Conservation (phyloP, 1,284 basidiomycete genomes). For the Boletus semigastroideus region DNA sequence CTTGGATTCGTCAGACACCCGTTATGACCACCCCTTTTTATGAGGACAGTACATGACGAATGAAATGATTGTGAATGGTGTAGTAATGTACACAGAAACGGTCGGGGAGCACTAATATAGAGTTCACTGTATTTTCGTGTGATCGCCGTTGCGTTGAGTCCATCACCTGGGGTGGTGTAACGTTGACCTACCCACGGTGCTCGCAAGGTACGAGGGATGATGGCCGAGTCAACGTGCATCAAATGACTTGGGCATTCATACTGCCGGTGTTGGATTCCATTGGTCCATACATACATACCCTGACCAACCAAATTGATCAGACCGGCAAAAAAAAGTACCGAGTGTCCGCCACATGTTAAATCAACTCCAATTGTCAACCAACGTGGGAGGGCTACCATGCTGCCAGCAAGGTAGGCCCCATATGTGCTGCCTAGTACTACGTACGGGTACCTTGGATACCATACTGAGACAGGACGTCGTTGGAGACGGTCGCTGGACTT, state of each 20-base stretch:
- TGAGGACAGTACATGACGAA: background rate
- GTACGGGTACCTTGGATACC: constrained; percentile 44
- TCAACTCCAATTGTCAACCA: constrained; percentile 2
- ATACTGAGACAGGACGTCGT: constrained; percentile 62
- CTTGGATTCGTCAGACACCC: constrained; percentile 5
- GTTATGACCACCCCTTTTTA: background rate
- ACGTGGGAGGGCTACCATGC: constrained; percentile 1
- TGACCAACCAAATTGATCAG: background rate
- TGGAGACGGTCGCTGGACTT: constrained; percentile 68
- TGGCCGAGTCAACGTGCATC: background rate
- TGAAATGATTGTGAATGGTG: background rate
- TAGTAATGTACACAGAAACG: background rate
- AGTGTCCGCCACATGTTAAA: constrained; percentile 4
- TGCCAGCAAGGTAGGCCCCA: background rate
- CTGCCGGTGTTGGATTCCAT: constrained; percentile 2
- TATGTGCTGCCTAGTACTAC: constrained; percentile 4
- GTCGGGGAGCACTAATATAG: background rate
- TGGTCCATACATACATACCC: background rate
- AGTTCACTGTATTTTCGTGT: too few species aligned
- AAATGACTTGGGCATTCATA: constrained; percentile 1
- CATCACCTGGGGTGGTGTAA: too few species aligned
- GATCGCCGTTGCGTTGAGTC: background rate
- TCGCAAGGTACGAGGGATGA: constrained; percentile 8
- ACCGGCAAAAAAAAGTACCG: constrained; percentile 1
- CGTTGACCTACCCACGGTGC: background rate